Evolutionary conservation across 192 early-diverging fungal species (phyloP).

Genomic region (Pilobolus umbonatus): DNA sequence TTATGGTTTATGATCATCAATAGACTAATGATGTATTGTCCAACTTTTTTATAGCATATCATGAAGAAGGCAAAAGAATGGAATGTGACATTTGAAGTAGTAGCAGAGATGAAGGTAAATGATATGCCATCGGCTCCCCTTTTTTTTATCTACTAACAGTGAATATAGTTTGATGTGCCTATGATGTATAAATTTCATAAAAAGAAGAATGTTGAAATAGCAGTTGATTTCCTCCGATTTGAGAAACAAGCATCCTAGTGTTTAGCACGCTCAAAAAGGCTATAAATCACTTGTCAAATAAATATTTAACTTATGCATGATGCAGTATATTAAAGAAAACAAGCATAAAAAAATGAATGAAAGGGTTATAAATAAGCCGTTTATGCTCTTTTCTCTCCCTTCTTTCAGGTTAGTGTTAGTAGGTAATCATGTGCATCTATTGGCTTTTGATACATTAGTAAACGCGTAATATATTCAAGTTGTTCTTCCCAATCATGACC

Average conservation of each 20-base stretch:
- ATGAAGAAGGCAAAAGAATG: conserved; percentile 66
- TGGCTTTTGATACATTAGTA: too few species aligned
- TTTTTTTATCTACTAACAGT: not conserved
- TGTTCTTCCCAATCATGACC: too few species aligned
- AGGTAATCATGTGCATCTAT: too few species aligned
- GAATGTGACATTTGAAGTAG: conserved; percentile 65
- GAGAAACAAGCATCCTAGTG: conserved; percentile 35
- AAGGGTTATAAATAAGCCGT: too few species aligned
- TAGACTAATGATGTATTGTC: not conserved
- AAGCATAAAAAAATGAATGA: too few species aligned
- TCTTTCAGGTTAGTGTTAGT: too few species aligned
- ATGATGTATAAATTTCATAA: conserved; percentile 82
- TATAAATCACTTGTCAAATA: too few species aligned
- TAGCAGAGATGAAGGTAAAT: conserved; percentile 66
- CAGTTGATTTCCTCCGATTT: conserved; percentile 68
- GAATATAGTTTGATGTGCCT: conserved; percentile 61
- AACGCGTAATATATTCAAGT: too few species aligned
- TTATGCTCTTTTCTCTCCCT: too few species aligned
- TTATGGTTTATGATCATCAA: not conserved
- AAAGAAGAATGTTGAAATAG: conserved; percentile 65
- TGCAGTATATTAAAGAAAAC: too few species aligned
- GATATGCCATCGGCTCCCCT: not conserved
- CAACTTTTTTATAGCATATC: conserved; percentile 41
- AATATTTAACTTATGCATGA: too few species aligned
- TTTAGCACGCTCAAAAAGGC: too few species aligned